A percentile compares a stretch with the other conserved stretches of the same genome.
Conservation (phyloP, 2,329 filamentous ascomycete genomes). For the Trichophaea hybrida region DNA sequence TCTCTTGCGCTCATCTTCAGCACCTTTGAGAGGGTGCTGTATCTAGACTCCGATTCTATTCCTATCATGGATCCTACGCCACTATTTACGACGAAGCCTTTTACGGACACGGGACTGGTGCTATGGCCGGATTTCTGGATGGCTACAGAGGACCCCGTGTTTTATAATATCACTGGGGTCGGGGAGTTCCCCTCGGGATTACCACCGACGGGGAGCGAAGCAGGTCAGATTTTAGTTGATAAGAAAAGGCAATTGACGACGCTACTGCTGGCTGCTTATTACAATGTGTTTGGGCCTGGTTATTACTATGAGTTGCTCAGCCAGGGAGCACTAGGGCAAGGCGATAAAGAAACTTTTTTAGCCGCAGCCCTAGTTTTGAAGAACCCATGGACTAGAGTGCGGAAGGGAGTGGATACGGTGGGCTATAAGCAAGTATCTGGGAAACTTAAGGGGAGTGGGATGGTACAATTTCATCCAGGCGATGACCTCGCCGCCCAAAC, state of each 20-base stretch:
- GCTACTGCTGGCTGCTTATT: slow-evolving; percentile 2
- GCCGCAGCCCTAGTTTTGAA: not conserved
- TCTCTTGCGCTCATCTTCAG: not conserved
- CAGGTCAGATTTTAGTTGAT: slow-evolving; percentile 1
- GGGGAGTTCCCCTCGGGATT: not conserved
- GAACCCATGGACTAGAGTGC: not conserved
- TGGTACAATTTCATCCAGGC: slow-evolving; percentile 3
- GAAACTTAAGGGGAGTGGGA: slow-evolving; percentile 1
- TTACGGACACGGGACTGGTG: not conserved
- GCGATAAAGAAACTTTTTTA: slow-evolving; percentile 4
- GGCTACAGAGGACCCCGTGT: slow-evolving; percentile 1
- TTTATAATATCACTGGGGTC: not conserved
- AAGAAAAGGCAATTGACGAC: not conserved
- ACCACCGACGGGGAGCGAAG: not conserved
- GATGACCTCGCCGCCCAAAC: not conserved
- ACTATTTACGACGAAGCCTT: not conserved
- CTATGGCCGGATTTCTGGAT: slow-evolving; percentile 5
- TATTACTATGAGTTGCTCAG: slow-evolving; percentile 1
- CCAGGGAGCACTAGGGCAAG: slow-evolving; percentile 1
- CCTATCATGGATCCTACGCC: not conserved
- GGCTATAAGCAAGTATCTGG: not conserved
- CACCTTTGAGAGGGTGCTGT: not conserved
- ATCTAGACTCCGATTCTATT: slow-evolving; percentile 4
- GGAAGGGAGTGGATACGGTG: not conserved
- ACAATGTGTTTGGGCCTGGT: slow-evolving; percentile 1